Base-by-base conservation (phyloP, 495 filamentous ascomycete genomes). In the Aspergillus funiculosus region DNA sequence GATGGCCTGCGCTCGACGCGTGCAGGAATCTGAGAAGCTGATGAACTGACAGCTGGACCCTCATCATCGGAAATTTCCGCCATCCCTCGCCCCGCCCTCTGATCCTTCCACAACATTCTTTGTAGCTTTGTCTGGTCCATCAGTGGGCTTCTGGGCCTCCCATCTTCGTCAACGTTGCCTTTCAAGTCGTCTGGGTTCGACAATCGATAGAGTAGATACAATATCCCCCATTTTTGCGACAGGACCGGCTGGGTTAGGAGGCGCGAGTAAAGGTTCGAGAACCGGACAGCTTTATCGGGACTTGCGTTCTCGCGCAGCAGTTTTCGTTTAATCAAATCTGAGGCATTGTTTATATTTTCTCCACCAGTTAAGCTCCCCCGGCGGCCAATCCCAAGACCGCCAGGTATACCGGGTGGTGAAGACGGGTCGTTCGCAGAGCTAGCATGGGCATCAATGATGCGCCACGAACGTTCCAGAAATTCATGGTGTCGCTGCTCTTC, bases 151-250 rank as follows among this genome's bases (percentile, higher is more conserved):
- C 68, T 57, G 41, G 60, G 65, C 11, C 61, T 46, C 26, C 55
- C 62, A 10, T 54, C 64, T 4, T 53, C 60, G 13, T 66, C 63
- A 5, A 35, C 24, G 24, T 48, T 30, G 3, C 39, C 55, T 18
- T 60, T 56, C 6, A 39, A 9, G 5, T 64, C 62, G 13, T 67
- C 60, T 20, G 82, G 80, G 49, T 80, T 78, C 36, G 85, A 80
- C 30, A 98, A 74, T 52, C 85, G 83, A 57, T 89, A 84, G 15
- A 99, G 79, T 31, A 99, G 76, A 59, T 91, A 89, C 5, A 99
- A 73, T 51, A 96, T 94, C 2, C 85, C 89, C 89, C 91, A 96
- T 78, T 97, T 99, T 62, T 95, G 85, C 54, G 82, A 83, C 22
- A 99, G 73, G 2, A 97, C 90, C 3, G 91, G 90, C 53, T 94